phyloP scores from a whole-genome alignment of 140 eudicot species.

The Anethum foeniculum region DNA sequence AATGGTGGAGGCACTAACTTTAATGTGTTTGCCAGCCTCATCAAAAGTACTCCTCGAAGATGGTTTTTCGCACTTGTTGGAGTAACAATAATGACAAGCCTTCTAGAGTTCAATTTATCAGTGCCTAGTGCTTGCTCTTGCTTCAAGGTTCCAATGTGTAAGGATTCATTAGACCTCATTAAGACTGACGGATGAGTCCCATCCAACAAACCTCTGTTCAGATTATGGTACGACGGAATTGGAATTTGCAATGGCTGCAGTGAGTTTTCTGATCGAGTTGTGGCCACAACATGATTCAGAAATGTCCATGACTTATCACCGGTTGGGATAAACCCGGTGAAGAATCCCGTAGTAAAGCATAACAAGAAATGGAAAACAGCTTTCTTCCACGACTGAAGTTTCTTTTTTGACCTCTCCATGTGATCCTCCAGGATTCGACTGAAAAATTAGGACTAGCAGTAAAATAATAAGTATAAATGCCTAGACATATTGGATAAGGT shows the following conservation, averaged over 20 bases:
- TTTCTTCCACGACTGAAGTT: slow-evolving; percentile 67
- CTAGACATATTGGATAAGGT: slow-evolving; percentile 15
- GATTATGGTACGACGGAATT: slow-evolving; percentile 20
- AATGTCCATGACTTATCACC: slow-evolving; percentile 34
- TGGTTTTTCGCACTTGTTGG: slow-evolving; percentile 58
- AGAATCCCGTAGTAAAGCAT: slow-evolving; percentile 82
- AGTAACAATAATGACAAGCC: slow-evolving; percentile 67
- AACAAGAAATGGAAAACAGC: slow-evolving; percentile 70
- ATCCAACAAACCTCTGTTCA: slow-evolving; percentile 35
- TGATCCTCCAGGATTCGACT: slow-evolving; percentile 6
- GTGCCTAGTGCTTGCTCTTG: slow-evolving; percentile 9
- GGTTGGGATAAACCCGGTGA: slow-evolving; percentile 87
- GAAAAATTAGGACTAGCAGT: not conserved
- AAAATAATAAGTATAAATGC: slow-evolving; percentile 6
- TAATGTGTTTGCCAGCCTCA: slow-evolving; percentile 63
- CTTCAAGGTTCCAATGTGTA: not conserved
- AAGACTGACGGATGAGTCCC: slow-evolving; percentile 22
- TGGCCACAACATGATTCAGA: slow-evolving; percentile 6
- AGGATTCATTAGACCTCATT: slow-evolving; percentile 14
- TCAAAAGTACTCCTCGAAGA: slow-evolving; percentile 47
- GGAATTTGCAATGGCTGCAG: slow-evolving; percentile 28
- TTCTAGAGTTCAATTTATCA: slow-evolving; percentile 27
- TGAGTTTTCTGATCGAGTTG: slow-evolving; percentile 30
- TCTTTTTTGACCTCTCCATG: slow-evolving; percentile 70
- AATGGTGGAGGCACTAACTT: slow-evolving; percentile 57